Conservation (phyloP, 148 eudicot species). For the Rhododendron molle region DNA sequence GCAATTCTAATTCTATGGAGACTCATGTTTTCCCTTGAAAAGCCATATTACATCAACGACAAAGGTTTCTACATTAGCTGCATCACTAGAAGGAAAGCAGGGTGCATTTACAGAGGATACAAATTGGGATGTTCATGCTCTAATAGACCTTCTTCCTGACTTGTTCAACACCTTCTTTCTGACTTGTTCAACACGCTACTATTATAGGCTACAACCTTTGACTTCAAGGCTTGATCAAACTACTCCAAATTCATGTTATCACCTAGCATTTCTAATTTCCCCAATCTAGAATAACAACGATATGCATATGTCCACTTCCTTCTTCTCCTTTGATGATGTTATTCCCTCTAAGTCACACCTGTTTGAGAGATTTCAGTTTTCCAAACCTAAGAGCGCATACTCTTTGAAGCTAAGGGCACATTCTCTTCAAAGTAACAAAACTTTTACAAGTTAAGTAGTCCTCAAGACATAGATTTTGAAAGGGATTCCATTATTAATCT, state of each 20-base stretch:
- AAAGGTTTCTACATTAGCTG: not conserved
- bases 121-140: not conserved
- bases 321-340: not conserved
- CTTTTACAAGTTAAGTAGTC: not conserved
- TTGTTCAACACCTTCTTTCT: not conserved
- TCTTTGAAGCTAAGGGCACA: not conserved
- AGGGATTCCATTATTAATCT: not conserved
- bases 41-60: not conserved
- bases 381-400: not conserved
- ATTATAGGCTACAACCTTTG: not conserved
- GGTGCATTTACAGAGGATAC: not conserved
- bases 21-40: not conserved
- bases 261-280: not conserved
- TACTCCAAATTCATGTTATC: not conserved
- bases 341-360: not conserved
- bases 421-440: not conserved
- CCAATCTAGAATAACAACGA: not conserved
- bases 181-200: not conserved
- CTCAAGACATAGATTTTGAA: not conserved
- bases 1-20: not conserved
- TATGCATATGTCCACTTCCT: not conserved
- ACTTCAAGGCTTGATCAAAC: not conserved
- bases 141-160: not conserved
- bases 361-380: not conserved
- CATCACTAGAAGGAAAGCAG: not conserved